phyloP scores from a whole-genome alignment of 176 grass and related monocot genomes.

The Echinochloa phyllopogon region DNA sequence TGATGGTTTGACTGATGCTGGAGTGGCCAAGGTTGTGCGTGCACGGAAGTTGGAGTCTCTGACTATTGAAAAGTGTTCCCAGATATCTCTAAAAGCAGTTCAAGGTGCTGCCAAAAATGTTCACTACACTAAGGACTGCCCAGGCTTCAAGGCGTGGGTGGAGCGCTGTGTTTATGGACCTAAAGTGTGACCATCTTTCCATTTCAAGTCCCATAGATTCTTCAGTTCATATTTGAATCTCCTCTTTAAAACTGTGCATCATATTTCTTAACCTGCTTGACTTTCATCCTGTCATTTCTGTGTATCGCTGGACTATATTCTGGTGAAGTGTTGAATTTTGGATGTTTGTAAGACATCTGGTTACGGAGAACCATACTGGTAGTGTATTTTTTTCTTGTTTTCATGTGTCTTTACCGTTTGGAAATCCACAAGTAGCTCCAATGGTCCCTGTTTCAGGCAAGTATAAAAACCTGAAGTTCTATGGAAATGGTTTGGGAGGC shows the following conservation, averaged over 20 bases:
- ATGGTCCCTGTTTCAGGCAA: neutral
- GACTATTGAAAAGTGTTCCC: slow-evolving; percentile 37
- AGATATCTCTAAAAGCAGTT: neutral
- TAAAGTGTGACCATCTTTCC: neutral
- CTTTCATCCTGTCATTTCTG: neutral
- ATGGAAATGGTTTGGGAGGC: neutral
- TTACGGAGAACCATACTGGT: neutral
- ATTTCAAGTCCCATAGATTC: neutral
- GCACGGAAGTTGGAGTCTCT: slow-evolving; percentile 45
- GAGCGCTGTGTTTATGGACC: neutral
- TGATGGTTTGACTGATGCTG: slow-evolving; percentile 51
- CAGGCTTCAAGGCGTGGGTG: neutral
- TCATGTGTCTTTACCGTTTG: neutral
- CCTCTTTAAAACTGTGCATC: neutral
- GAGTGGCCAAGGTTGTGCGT: slow-evolving; percentile 27
- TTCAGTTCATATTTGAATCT: neutral
- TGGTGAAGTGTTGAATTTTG: neutral
- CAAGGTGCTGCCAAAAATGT: neutral
- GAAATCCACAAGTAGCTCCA: neutral
- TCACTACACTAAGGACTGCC: neutral
- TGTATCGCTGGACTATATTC: neutral
- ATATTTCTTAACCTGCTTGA: neutral
- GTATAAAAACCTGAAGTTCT: neutral
- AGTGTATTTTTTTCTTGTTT: neutral
- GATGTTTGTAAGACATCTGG: neutral